phyloP scores from a whole-genome alignment of 345 rosid genomes.

The Hibiscus trionum region DNA sequence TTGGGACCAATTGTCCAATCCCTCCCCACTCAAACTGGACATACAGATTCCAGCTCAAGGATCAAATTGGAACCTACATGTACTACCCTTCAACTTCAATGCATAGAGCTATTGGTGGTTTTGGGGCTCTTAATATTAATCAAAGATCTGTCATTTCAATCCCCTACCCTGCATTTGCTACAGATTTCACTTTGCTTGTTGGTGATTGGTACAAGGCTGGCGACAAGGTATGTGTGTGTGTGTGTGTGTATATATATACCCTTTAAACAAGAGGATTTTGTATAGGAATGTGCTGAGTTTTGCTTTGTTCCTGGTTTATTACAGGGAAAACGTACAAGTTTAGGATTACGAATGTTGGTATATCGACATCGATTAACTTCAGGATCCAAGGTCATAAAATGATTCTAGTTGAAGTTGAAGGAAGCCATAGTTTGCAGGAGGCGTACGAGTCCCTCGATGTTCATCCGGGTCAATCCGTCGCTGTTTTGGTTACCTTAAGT shows the following conservation, averaged over 20 bases:
- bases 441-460: conserved; percentile 68
- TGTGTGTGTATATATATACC: no score
- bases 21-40: conserved; percentile 72
- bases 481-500: conserved; percentile 47
- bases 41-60: conserved; percentile 69
- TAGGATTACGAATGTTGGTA: conserved; percentile 71
- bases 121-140: conserved; percentile 46
- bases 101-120: conserved; percentile 74
- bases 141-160: conserved; percentile 50
- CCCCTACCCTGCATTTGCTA: conserved; percentile 48
- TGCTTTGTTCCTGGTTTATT: background rate
- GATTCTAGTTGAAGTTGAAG: conserved; percentile 83
- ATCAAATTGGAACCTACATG: conserved; percentile 63
- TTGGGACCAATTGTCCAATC: conserved; percentile 85
- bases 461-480: conserved; percentile 67
- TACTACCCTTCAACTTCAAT: conserved; percentile 64
- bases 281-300: background rate
- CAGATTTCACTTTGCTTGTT: conserved; percentile 57
- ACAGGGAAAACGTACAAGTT: conserved; percentile 69
- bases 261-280: background rate
- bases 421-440: conserved; percentile 69
- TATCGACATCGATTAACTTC: conserved; percentile 63
- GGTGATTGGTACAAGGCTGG: conserved; percentile 57
- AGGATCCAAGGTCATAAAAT: conserved; percentile 73
- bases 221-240: conserved; percentile 45